A percentile compares a stretch with the other conserved stretches of the same genome.
Conservation (phyloP, 176 grass and related monocot species). For the Triticum aestivum region IWGSC_CS_RefSeq_v2.1 NC_057805.1:98881901-98882400, state of each 20-base stretch:
- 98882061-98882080: background rate
- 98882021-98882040: background rate
- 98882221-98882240: background rate
- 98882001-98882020: slow-evolving; percentile 2
- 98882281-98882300: slow-evolving; percentile 3
- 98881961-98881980: slow-evolving; percentile 7
- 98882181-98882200: background rate
- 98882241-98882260: background rate
- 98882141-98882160: background rate
- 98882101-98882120: background rate
- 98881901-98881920: background rate
- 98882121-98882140: background rate
- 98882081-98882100: background rate
- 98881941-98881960: background rate
- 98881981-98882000: background rate
- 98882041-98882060: background rate
- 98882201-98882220: background rate
- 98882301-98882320: background rate
- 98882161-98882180: slow-evolving; percentile 9
- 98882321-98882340: background rate
- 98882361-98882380: background rate
- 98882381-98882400: background rate
- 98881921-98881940: background rate
- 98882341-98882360: slow-evolving; percentile 1
- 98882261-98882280: background rate